Percentiles rank a stretch among this genome's conserved stretches.
Conservation (phyloP, 805 yeast species). For the Ogataea allantospora region DNA sequence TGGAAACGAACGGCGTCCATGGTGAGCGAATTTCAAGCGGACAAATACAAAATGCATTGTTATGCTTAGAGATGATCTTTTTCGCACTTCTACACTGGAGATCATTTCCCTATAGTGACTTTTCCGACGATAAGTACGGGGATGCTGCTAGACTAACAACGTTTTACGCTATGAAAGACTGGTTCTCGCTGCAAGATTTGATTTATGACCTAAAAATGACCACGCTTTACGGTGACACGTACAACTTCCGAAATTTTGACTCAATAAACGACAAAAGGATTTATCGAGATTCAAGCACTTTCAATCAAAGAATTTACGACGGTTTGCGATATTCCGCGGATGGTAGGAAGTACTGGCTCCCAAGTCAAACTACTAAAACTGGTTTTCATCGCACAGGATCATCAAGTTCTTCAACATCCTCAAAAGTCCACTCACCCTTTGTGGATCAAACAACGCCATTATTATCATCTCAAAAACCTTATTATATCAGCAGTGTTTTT, state of each 20-base stretch:
- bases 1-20: conserved; percentile 30
- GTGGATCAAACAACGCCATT: conserved; percentile 16
- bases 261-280: conserved; percentile 49
- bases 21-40: conserved; percentile 29
- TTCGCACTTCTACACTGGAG: conserved; percentile 88
- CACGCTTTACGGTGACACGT: conserved; percentile 63
- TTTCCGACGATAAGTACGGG: conserved; percentile 57
- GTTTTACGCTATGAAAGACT: conserved; percentile 68
- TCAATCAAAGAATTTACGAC: conserved; percentile 66
- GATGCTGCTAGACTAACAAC: conserved; percentile 66
- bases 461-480: conserved; percentile 12
- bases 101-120: conserved; percentile 79
- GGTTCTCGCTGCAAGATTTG: conserved; percentile 74
- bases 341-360: conserved; percentile 85
- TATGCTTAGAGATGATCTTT: conserved; percentile 80
- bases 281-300: conserved; percentile 38
- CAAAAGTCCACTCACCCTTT: conserved; percentile 1
- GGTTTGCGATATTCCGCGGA: conserved; percentile 80
- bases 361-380: conserved; percentile 8
- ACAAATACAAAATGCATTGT: conserved; percentile 74
- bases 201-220: conserved; percentile 72
- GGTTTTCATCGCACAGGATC: conserved; percentile 5
- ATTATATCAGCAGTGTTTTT: conserved; percentile 6
- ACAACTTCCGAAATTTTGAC: conserved; percentile 81
- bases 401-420: conserved; percentile 17